Conservation (phyloP, 257 asterid species). For the Forsythia suspensa region DNA sequence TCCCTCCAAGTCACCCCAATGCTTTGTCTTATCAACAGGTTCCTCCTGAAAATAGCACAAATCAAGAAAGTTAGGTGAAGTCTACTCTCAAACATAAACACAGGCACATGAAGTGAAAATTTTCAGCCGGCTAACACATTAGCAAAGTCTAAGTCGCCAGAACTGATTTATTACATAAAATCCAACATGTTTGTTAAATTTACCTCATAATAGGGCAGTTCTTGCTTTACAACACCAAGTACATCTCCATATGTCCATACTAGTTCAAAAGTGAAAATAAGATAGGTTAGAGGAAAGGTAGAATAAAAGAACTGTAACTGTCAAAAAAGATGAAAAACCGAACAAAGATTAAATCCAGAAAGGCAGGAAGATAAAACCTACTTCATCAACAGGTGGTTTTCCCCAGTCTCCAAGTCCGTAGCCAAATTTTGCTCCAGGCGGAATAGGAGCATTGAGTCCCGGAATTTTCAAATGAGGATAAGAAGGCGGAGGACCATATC, state of each 20-base stretch:
- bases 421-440: conserved; percentile 92
- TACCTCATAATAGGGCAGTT: conserved; percentile 77
- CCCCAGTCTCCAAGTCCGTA: conserved; percentile 97
- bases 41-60: conserved; percentile 62
- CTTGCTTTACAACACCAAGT: conserved; percentile 80
- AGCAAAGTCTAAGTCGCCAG: neutral
- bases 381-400: conserved; percentile 97
- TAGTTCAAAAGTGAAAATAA: conserved; percentile 25
- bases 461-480: conserved; percentile 91
- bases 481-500: conserved; percentile 98
- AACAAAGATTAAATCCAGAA: neutral
- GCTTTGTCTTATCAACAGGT: conserved; percentile 83
- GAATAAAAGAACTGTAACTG: neutral
- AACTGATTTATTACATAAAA: neutral
- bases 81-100: neutral
- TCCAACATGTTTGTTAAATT: neutral
- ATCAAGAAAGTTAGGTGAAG: neutral
- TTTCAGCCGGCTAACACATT: neutral
- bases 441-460: conserved; percentile 93
- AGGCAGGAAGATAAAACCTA: conserved; percentile 23
- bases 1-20: conserved; percentile 95
- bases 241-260: conserved; percentile 95
- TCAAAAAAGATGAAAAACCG: neutral
- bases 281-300: neutral
- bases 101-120: neutral